Conservation (phyloP, 345 rosid species). For the Lepidium africanum region DNA sequence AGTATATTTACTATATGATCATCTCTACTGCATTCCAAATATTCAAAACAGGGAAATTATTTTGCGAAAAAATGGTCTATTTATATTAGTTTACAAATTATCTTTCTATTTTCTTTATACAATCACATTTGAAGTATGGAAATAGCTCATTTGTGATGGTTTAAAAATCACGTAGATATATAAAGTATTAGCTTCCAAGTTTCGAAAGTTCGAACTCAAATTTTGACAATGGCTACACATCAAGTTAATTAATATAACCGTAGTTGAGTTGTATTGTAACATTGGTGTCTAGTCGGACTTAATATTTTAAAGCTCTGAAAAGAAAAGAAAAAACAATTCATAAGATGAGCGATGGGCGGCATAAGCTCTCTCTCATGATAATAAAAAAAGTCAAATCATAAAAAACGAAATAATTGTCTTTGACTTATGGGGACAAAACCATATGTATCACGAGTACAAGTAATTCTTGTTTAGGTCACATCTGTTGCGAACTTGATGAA, state of each 20-base stretch:
- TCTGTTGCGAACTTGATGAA: neutral
- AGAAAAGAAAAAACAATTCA: neutral
- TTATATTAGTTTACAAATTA: neutral
- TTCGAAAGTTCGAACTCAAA: neutral
- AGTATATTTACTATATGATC: neutral
- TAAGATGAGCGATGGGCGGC: constrained; percentile 24
- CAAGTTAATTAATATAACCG: neutral
- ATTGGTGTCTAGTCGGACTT: neutral
- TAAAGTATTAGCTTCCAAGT: neutral
- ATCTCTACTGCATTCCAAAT: neutral
- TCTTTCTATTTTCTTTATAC: neutral
- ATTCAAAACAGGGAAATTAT: neutral
- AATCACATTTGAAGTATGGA: neutral
- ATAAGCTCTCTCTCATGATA: neutral
- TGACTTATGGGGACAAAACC: constrained; percentile 3
- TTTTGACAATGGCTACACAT: neutral
- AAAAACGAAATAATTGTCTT: neutral
- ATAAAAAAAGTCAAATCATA: constrained; percentile 15
- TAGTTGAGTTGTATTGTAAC: neutral
- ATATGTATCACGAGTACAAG: neutral
- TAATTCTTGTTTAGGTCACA: neutral
- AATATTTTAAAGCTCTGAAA: neutral
- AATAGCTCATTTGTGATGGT: neutral
- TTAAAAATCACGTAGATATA: neutral
- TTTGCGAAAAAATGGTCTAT: no score